Evolutionary conservation across 2,329 filamentous ascomycete species (phyloP).

Genomic region (Neocucurbitaria cava): DNA sequence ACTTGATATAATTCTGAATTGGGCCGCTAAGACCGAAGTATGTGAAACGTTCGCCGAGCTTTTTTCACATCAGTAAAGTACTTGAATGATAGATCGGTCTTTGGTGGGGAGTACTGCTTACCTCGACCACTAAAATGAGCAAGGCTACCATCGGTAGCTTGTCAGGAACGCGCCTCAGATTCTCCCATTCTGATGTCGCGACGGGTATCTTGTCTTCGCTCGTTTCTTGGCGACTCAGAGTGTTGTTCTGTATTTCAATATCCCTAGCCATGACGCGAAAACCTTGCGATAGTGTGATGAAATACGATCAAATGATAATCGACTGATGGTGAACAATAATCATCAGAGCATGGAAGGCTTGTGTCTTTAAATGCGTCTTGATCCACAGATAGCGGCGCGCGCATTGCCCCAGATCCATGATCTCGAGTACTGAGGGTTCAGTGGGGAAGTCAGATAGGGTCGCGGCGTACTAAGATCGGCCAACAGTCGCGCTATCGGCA

Average conservation of each 20-base stretch:
- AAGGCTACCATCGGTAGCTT: slow-evolving; percentile 14
- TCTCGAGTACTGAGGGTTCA: not conserved
- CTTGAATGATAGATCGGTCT: not conserved
- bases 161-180: slow-evolving; percentile 11
- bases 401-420: slow-evolving; percentile 8
- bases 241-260: slow-evolving; percentile 5
- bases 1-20: slow-evolving; percentile 22
- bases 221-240: slow-evolving; percentile 5
- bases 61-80: not conserved
- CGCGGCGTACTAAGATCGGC: slow-evolving; percentile 9
- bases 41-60: slow-evolving; percentile 15
- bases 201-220: slow-evolving; percentile 3
- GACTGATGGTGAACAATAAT: not conserved
- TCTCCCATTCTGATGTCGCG: slow-evolving; percentile 3
- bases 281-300: not conserved
- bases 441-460: slow-evolving; percentile 4
- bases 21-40: slow-evolving; percentile 18
- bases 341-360: not conserved
- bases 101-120: not conserved
- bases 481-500: not conserved
- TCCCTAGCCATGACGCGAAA: slow-evolving; percentile 4
- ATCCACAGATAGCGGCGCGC: slow-evolving; percentile 1
- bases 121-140: slow-evolving; percentile 20
- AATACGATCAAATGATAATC: not conserved
- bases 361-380: slow-evolving; percentile 5